A percentile compares a stretch with the other conserved stretches of the same genome.
Conservation (phyloP, 495 filamentous ascomycete genomes). For the Penicillium argentinense region DNA sequence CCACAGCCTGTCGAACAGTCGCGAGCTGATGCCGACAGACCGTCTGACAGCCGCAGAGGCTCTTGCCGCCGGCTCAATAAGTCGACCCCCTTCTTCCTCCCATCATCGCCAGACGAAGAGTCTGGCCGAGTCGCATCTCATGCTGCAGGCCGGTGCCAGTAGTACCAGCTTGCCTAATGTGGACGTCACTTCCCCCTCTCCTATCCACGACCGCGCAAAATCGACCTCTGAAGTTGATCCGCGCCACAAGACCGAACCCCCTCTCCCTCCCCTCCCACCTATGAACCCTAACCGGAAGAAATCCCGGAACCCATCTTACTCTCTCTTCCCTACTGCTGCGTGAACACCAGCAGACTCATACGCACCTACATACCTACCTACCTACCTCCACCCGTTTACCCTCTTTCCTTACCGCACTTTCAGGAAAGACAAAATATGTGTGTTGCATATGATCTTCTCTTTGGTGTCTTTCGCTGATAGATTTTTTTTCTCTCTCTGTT, state of each 20-base stretch:
- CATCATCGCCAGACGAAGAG: conserved; percentile 46
- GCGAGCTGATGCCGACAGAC: conserved; percentile 42
- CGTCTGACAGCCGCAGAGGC: conserved; percentile 31
- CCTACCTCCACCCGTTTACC: not conserved
- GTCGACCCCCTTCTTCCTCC: conserved; percentile 31
- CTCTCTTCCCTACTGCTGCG: conserved; percentile 41
- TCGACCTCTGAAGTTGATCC: conserved; percentile 36
- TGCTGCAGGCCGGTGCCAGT: conserved; percentile 26
- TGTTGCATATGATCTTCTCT: conserved; percentile 11
- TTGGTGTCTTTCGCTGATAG: conserved; percentile 14
- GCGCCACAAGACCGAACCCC: conserved; percentile 8
- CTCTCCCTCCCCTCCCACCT: conserved; percentile 16
- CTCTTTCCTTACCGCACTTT: conserved; percentile 9
- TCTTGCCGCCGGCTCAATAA: conserved; percentile 11
- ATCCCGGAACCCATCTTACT: conserved; percentile 43
- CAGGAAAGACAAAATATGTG: conserved; percentile 6
- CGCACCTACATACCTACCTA: not conserved
- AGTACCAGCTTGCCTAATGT: conserved; percentile 25
- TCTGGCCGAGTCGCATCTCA: conserved; percentile 33
- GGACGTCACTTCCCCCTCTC: conserved; percentile 11
- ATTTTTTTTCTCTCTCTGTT: conserved; percentile 11
- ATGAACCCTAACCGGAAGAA: conserved; percentile 28
- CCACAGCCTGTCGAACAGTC: conserved; percentile 46
- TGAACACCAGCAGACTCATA: conserved; percentile 3
- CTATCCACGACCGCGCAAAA: conserved; percentile 37